Evolutionary conservation across 441 rosid species (phyloP).

Genomic region (Aquilaria agallochum): DNA sequence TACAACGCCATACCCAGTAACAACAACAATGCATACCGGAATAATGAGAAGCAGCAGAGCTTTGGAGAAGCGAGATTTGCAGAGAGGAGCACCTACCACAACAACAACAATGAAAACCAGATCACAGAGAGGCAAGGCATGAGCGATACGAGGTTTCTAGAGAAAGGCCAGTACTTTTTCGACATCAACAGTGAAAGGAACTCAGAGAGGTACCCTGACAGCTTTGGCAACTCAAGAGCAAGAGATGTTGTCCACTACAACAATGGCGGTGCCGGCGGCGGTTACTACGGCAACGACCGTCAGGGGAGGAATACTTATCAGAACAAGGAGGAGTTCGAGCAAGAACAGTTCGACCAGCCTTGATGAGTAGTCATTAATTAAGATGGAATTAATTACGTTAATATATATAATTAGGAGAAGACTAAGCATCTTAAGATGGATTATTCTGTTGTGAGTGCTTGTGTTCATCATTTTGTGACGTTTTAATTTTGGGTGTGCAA

Average conservation of each 20-base stretch:
- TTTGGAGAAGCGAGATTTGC: constrained; percentile 23
- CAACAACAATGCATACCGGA: constrained; percentile 17
- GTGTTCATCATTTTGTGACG: too few relatives aligned
- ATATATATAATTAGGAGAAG: too few relatives aligned
- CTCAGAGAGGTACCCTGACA: background rate
- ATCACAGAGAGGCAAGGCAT: constrained; percentile 33
- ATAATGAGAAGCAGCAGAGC: constrained; percentile 17
- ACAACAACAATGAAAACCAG: constrained; percentile 12
- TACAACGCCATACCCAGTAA: constrained; percentile 18
- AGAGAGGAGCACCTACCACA: constrained; percentile 12
- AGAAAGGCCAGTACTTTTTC: constrained; percentile 30
- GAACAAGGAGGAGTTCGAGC: background rate
- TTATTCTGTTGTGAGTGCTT: too few relatives aligned
- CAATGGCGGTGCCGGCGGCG: background rate
- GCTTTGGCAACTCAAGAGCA: background rate
- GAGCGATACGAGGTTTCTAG: constrained; percentile 42
- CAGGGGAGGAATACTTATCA: background rate
- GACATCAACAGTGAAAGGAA: constrained; percentile 25
- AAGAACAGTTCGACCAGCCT: background rate
- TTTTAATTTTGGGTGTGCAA: too few relatives aligned
- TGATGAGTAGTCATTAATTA: too few relatives aligned
- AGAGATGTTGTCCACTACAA: background rate
- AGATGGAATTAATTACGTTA: too few relatives aligned
- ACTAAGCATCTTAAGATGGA: too few relatives aligned
- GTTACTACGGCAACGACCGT: background rate